Conservation (phyloP, 345 rosid species). For the Hibiscus mutabilis region DNA sequence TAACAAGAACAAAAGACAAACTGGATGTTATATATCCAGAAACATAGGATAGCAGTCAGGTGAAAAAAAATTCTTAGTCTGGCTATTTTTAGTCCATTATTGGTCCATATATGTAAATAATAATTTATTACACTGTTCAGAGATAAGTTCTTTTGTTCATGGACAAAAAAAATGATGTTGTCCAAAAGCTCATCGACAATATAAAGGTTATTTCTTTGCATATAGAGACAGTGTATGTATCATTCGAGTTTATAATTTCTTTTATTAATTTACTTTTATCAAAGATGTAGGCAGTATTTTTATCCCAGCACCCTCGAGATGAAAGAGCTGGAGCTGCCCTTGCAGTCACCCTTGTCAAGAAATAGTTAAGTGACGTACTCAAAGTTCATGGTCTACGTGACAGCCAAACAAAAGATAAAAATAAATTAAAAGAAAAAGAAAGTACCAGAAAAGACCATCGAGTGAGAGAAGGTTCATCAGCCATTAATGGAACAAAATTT, state of each 20-base stretch:
- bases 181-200: not conserved
- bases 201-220: not conserved
- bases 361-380: not conserved
- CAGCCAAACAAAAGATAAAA: not conserved
- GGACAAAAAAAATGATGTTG: not conserved
- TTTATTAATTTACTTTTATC: not conserved
- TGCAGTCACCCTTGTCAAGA: not conserved
- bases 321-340: not conserved
- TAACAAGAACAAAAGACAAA: not conserved
- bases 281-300: not conserved
- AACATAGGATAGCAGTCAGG: no score
- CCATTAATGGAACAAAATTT: constrained; percentile 25
- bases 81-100: not conserved
- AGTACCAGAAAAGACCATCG: constrained; percentile 90
- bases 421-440: not conserved
- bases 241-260: not conserved
- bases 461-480: constrained; percentile 61
- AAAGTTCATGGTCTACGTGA: not conserved
- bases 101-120: not conserved
- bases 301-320: not conserved
- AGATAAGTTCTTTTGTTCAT: not conserved
- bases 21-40: not conserved
- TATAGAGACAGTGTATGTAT: no score
- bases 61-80: not conserved
- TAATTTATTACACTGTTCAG: not conserved